These are phyloP conservation scores for Lactuca saligna DNA, from an alignment of 129 eudicot species.

Conservation along the genomic window DNA sequence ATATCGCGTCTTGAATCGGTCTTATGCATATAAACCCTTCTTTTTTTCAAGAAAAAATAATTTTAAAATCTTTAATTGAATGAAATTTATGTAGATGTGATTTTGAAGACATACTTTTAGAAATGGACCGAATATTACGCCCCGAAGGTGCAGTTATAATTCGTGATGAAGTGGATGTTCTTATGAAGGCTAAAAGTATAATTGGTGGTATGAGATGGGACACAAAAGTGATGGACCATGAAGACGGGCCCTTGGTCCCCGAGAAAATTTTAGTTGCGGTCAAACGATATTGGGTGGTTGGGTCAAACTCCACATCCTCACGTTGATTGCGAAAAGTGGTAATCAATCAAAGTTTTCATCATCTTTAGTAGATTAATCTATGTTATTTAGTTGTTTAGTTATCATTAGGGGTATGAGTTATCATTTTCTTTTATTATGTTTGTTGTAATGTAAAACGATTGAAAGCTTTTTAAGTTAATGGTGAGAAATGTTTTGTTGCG, in stretches of 20 bases:
- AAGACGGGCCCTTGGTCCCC: slow-evolving; percentile 89
- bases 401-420: slow-evolving; percentile 11
- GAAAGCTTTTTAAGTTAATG: slow-evolving; percentile 23
- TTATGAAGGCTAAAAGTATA: slow-evolving; percentile 71
- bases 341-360: slow-evolving; percentile 21
- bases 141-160: slow-evolving; percentile 95
- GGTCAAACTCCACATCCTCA: slow-evolving; percentile 71
- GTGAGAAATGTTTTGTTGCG: slow-evolving; percentile 21
- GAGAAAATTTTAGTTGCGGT: slow-evolving; percentile 83
- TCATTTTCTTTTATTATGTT: slow-evolving; percentile 18
- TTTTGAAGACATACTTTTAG: slow-evolving; percentile 88
- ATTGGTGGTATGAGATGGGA: slow-evolving; percentile 86
- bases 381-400: slow-evolving; percentile 26
- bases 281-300: slow-evolving; percentile 82
- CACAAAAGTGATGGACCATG: slow-evolving; percentile 79
- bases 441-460: slow-evolving; percentile 29
- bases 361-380: slow-evolving; percentile 18
- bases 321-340: slow-evolving; percentile 34
- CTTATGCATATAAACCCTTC: background rate
- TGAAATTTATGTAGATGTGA: slow-evolving; percentile 56
- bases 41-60: no score
- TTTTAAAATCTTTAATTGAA: slow-evolving; percentile 1
- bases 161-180: slow-evolving; percentile 91
- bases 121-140: slow-evolving; percentile 92
- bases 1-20: background rate